Evolutionary conservation across 2,329 filamentous ascomycete genomes (phyloP), one percentile per base, ranked within the genome.

Genomic region (Phialophora verrucosa): DNA sequence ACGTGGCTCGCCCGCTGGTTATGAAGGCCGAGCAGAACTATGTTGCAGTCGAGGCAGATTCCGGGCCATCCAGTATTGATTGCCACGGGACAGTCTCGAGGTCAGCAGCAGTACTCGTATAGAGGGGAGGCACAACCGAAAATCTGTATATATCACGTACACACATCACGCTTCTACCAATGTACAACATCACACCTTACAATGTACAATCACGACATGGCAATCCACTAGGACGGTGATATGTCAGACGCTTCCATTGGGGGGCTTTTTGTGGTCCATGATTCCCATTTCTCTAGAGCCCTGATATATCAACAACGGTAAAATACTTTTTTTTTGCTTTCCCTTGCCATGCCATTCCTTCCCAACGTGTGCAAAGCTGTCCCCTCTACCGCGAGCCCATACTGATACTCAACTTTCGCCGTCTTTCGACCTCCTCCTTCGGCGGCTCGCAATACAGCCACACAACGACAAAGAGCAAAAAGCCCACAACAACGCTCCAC

Each of bases 371-470:
- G 38, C 38, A 44, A 44, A 44, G 38, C 5, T n/a, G 38, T 3
- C 14, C 49, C 14, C 25, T 57, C 59, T 47, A 67, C 58, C 62
- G 63, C n/a, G 51, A n/a, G 23, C 29, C 29, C 27, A 38, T 42
- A 49, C 67, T 65, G 10, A 70, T 60, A 44, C 68, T 70, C 63
- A 70, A 61, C 54, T 62, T 68, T 55, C 69, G 55, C 59, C 65
- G 47, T 32, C 64, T 59, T 31, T 70, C 65, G 3, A 53, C 53
- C 12, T 69, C 68, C 57, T 71, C 64, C 73, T 74, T 62, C 31
- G 77, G 72, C 23, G 89, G 88, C 71, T 85, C 87, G 73, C 87
- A 88, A 77, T 88, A 99, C 78, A 99, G 83, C 95, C 95, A 99
- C 42, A 98, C 75, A 14, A 88, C 87, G 60, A 93, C 91, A 80